Base-by-base conservation (phyloP, 805 yeast genomes). In the Saturnispora gosingensis region DNA sequence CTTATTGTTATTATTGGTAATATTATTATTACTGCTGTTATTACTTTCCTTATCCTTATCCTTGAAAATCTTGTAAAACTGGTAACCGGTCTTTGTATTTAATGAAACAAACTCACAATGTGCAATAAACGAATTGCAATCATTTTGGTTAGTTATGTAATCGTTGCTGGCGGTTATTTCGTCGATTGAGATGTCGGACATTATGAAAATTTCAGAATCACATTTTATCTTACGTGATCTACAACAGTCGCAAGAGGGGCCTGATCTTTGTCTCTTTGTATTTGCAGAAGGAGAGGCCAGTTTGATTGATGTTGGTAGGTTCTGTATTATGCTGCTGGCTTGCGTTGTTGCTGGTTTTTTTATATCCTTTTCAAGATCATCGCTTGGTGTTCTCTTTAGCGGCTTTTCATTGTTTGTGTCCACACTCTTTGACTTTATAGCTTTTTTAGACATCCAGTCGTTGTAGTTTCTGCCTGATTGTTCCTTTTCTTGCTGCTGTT, bases 211-310 rank as follows among this genome's bases (percentile, higher is more conserved):
- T 57, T 74, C 81, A 2, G 90, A 87, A 64, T 83, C 81, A 67
- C 91, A 84, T 65, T 81, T 84, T 53, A 83, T 83, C 62, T 84
- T 84, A 52, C 88, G 73, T 15, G 77, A 61, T 50, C 89, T 71
- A 63, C 91, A 84, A 46, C 77, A 69, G 62, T 84, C 89, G 65
- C 91, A 84, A 40, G 85, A 79, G 3, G 89, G 89, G 0, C 91
- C 89, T 18, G 78, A 70, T 53, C 91, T 68, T 66, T 84, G 90
- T 58, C 88, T 68, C 36, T 65, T 64, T 10, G 67, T 56, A 10
- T 59, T 54, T 3, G 59, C 46, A 5, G 69, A 64, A 3, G 70
- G 69, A 6, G 68, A 66, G 0, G 67, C 68, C 25, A 66, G 48
- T 54, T 66, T 66, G 46, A 66, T 63, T 18, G 68, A 50, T 4